phyloP scores from a whole-genome alignment of 768 basidiomycete species.

The Calvatia gigantea region DNA sequence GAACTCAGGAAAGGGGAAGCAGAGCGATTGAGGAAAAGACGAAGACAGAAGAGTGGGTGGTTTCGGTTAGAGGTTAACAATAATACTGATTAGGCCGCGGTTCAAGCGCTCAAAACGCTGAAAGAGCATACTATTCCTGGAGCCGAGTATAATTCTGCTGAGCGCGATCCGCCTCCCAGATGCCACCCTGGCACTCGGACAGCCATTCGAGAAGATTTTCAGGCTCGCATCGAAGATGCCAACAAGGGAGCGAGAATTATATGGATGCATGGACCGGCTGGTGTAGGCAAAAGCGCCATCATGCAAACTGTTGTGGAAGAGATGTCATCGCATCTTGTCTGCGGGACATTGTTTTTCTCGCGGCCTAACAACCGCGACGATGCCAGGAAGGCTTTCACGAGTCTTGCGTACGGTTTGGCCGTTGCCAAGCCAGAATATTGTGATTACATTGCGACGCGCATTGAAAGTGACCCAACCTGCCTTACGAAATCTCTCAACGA shows the following conservation, averaged over 20 bases:
- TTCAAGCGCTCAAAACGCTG: background rate
- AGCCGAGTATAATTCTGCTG: background rate
- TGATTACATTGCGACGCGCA: background rate
- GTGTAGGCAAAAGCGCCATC: background rate
- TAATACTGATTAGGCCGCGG: no score
- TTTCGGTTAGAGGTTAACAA: no score
- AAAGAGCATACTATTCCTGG: background rate
- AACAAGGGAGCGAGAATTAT: no score
- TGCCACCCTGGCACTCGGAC: background rate
- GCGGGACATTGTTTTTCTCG: background rate
- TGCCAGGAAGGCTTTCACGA: background rate
- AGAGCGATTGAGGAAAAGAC: no score
- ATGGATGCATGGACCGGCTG: background rate
- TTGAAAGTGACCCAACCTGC: background rate
- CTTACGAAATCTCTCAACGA: background rate
- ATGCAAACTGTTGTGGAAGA: background rate
- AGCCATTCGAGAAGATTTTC: background rate
- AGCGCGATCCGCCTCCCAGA: no score
- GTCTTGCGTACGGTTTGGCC: background rate
- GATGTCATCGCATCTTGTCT: background rate
- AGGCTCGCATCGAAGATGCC: background rate
- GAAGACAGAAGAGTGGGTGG: no score
- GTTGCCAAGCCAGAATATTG: no score
- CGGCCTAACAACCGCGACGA: background rate
- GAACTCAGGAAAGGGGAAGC: no score